Conservation (phyloP, 1,284 basidiomycete species). For the Ceratobasidium theobromae region DNA sequence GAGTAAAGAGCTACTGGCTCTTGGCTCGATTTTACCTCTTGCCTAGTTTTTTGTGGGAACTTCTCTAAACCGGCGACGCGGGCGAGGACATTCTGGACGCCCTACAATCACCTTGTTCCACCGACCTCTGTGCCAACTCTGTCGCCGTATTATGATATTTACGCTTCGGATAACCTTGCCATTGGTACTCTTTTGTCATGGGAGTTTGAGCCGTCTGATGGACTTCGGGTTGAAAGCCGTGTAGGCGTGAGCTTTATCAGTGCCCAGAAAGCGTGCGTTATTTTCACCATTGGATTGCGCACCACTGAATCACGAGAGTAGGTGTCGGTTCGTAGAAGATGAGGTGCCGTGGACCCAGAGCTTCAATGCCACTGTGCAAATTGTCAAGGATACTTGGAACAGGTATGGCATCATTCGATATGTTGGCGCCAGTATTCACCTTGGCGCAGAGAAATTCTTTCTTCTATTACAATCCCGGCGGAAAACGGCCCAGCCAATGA, state of each 20-base stretch:
- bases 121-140: background rate
- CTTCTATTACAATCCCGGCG: conserved; percentile 13
- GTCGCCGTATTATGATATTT: conserved; percentile 22
- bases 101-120: conserved; percentile 18
- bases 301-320: background rate
- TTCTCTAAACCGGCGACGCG: conserved; percentile 5
- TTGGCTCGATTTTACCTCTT: background rate
- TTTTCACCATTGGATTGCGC: background rate
- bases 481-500: conserved; percentile 16
- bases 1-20: background rate
- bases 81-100: conserved; percentile 11
- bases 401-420: background rate
- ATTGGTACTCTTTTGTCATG: conserved; percentile 18
- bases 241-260: conserved; percentile 21
- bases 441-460: conserved; percentile 2
- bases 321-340: conserved; percentile 18
- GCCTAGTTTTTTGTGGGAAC: conserved; percentile 14
- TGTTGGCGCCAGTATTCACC: background rate
- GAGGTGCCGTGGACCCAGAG: conserved; percentile 11
- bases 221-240: conserved; percentile 3
- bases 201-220: background rate
- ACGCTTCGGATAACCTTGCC: conserved; percentile 18
- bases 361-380: conserved; percentile 9
- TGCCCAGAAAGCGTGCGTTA: conserved; percentile 11
- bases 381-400: conserved; percentile 14